These are phyloP conservation scores for Fusarium pseudoanthophilum DNA, from an alignment of 2,329 filamentous ascomycete genomes.

Conservation along the genomic window DNA sequence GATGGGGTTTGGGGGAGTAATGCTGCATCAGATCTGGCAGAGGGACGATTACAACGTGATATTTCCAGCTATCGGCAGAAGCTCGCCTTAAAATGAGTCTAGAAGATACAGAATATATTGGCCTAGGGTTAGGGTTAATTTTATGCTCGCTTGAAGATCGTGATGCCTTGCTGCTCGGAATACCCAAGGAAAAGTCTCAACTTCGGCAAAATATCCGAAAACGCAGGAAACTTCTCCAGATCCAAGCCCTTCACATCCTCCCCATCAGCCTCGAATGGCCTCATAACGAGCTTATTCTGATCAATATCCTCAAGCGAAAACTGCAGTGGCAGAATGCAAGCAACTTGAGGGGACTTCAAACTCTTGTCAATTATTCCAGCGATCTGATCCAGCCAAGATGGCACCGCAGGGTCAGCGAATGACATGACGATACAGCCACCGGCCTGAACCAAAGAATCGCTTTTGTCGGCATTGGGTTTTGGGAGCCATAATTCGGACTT, in stretches of 20 bases:
- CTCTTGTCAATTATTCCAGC: background rate
- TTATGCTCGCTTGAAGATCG: background rate
- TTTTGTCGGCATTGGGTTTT: background rate
- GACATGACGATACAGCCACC: constrained; percentile 10
- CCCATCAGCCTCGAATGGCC: background rate
- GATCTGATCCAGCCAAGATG: background rate
- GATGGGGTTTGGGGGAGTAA: background rate
- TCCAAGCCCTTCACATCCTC: background rate
- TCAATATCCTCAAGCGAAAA: background rate
- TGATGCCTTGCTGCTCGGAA: background rate
- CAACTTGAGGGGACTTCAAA: background rate
- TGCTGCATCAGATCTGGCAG: background rate
- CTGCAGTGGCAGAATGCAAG: background rate
- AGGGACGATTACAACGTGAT: background rate
- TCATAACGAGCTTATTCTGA: background rate
- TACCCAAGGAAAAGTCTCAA: background rate
- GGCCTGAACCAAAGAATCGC: background rate
- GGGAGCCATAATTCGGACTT: constrained; percentile 13
- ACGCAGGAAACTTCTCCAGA: background rate
- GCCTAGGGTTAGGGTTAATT: too few relatives aligned
- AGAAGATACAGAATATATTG: background rate
- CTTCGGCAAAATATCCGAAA: background rate
- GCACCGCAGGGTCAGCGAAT: background rate
- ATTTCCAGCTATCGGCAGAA: background rate
- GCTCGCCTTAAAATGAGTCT: too few relatives aligned